These are phyloP conservation scores for Linum tenue DNA, from an alignment of 345 rosid genomes.

Conservation along the genomic window DNA sequence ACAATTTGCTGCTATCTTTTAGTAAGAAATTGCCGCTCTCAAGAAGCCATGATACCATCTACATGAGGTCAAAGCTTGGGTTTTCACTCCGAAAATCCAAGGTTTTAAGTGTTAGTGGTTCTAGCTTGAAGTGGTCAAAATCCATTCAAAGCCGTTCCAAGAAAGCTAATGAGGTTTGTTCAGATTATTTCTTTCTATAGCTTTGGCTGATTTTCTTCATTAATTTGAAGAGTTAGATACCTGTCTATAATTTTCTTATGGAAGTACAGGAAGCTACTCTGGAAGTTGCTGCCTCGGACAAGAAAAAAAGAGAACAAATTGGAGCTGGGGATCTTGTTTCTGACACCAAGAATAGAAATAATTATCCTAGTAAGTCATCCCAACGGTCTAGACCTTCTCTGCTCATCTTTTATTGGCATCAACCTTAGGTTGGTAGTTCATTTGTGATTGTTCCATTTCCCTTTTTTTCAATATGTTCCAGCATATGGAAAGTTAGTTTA, in stretches of 20 bases:
- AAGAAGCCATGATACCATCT: slow-evolving; percentile 73
- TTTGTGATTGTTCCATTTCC: neutral
- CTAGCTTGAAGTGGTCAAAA: slow-evolving; percentile 92
- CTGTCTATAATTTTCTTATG: slow-evolving; percentile 8
- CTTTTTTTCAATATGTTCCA: no score
- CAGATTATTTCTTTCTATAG: neutral
- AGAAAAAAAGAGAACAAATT: slow-evolving; percentile 51
- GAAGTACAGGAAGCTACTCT: slow-evolving; percentile 66
- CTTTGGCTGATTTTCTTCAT: neutral
- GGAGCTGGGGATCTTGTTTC: slow-evolving; percentile 25
- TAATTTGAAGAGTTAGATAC: neutral
- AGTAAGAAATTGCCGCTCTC: slow-evolving; percentile 51
- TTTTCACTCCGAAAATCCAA: slow-evolving; percentile 80
- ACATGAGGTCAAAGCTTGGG: slow-evolving; percentile 76
- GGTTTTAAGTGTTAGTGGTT: slow-evolving; percentile 79
- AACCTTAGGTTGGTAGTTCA: neutral
- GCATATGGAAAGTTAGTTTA: no score
- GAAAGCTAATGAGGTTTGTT: slow-evolving; percentile 76
- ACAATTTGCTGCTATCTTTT: slow-evolving; percentile 21
- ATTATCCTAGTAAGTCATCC: slow-evolving; percentile 39
- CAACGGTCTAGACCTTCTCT: slow-evolving; percentile 15
- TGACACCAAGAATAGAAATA: slow-evolving; percentile 34
- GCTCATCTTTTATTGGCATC: slow-evolving; percentile 5
- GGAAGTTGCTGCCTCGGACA: slow-evolving; percentile 79
- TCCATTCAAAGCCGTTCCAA: slow-evolving; percentile 72